These are phyloP conservation scores for Aureobasidium sp. DNA, from an alignment of 2,329 filamentous ascomycete genomes.

Conservation along the genomic window DNA sequence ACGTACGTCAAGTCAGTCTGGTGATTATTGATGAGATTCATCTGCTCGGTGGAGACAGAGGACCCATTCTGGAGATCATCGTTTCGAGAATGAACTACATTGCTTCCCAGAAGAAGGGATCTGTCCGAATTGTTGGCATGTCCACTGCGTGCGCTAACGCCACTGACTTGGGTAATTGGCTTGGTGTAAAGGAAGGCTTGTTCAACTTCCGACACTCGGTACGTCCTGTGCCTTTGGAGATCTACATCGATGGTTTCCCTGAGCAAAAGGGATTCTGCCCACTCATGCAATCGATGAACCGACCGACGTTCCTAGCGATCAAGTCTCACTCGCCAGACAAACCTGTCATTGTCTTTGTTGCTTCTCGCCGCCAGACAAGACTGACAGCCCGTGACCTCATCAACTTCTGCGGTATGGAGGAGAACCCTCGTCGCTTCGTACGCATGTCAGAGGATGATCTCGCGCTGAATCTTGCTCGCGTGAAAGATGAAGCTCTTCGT, in stretches of 20 bases:
- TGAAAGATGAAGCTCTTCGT: constrained; percentile 86
- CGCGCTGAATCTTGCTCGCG: constrained; percentile 74
- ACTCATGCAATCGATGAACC: constrained; percentile 98
- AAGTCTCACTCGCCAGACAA: constrained; percentile 95
- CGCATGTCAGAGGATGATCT: constrained; percentile 93
- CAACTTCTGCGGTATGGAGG: constrained; percentile 97
- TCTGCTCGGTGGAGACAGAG: constrained; percentile 89
- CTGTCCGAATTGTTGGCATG: constrained; percentile 93
- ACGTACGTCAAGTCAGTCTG: constrained; percentile 87
- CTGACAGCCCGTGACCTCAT: constrained; percentile 94
- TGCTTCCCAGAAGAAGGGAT: constrained; percentile 81
- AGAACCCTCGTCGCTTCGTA: constrained; percentile 88
- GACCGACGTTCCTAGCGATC: constrained; percentile 91
- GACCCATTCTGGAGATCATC: constrained; percentile 97
- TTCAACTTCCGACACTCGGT: constrained; percentile 99
- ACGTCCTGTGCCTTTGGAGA: constrained; percentile 87
- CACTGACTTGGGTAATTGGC: constrained; percentile 87
- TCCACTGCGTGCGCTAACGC: constrained; percentile 97
- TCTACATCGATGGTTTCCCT: constrained; percentile 96
- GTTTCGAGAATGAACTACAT: constrained; percentile 96
- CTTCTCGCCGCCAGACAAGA: constrained; percentile 87
- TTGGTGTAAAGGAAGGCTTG: constrained; percentile 87
- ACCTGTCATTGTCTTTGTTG: constrained; percentile 96
- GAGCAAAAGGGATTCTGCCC: constrained; percentile 93
- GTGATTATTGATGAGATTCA: constrained; percentile 99